These are phyloP conservation scores for Colletotrichum noveboracense DNA, from an alignment of 2,329 filamentous ascomycete genomes.

Conservation along the genomic window DNA sequence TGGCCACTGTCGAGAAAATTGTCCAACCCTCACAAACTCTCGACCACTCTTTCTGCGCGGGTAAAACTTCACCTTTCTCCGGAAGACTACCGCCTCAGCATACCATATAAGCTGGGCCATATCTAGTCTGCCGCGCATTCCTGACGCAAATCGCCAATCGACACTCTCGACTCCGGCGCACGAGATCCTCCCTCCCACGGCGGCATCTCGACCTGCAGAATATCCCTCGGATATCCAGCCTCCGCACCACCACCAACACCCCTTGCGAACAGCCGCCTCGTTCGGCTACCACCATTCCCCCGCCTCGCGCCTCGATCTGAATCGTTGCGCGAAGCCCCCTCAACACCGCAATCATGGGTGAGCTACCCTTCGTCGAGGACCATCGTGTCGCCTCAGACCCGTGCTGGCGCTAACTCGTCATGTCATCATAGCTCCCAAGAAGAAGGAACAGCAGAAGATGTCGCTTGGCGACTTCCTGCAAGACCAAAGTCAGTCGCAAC, in stretches of 20 bases:
- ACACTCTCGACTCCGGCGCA: slow-evolving; percentile 4
- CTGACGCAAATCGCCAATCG: slow-evolving; percentile 27
- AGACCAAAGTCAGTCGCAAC: slow-evolving; percentile 77
- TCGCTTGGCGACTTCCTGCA: slow-evolving; percentile 94
- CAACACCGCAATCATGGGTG: slow-evolving; percentile 67
- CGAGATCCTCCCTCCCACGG: neutral
- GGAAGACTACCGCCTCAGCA: slow-evolving; percentile 44
- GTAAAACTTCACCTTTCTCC: slow-evolving; percentile 47
- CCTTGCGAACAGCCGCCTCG: slow-evolving; percentile 14
- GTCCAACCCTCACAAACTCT: slow-evolving; percentile 45
- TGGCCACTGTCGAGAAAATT: slow-evolving; percentile 44
- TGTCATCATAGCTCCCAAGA: slow-evolving; percentile 76
- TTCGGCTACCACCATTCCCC: slow-evolving; percentile 8
- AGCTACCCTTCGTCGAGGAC: slow-evolving; percentile 28
- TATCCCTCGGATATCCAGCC: slow-evolving; percentile 19
- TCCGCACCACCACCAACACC: slow-evolving; percentile 17
- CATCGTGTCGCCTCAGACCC: neutral
- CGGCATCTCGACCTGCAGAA: neutral
- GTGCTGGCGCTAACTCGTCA: slow-evolving; percentile 15
- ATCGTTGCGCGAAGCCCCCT: slow-evolving; percentile 52
- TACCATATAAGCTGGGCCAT: slow-evolving; percentile 13
- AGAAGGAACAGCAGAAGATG: slow-evolving; percentile 96
- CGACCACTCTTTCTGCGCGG: slow-evolving; percentile 42
- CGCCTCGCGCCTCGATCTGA: slow-evolving; percentile 36
- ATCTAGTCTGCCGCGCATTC: slow-evolving; percentile 41